Evolutionary conservation across 306 rosid genomes (phyloP).

Genomic region (Inga leiocalycina): DNA sequence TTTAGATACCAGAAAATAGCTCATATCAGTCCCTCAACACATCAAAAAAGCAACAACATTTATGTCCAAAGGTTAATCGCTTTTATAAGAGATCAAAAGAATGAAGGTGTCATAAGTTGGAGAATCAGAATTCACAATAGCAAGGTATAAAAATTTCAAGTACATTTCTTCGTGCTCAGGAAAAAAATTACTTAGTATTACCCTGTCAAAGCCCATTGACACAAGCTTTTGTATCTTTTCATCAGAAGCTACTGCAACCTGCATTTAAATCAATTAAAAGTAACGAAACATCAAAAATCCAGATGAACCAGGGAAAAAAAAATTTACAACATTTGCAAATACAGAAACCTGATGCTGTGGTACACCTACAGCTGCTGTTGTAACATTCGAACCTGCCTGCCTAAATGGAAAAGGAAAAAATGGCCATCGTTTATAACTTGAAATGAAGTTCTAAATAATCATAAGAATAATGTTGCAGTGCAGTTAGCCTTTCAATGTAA

Average conservation of each 20-base stretch:
- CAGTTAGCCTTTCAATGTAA: constrained; percentile 17
- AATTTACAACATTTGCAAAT: constrained; percentile 11
- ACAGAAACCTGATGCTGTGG: constrained; percentile 66
- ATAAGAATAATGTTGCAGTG: neutral
- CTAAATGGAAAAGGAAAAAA: constrained; percentile 50
- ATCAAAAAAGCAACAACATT: no score
- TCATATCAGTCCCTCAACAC: no score
- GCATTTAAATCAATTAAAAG: constrained; percentile 37
- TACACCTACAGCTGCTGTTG: constrained; percentile 50
- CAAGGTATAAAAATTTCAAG: constrained; percentile 14
- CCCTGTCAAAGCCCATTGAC: constrained; percentile 98
- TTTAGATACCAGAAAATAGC: no score
- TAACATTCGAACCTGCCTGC: constrained; percentile 44
- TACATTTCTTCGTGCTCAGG: constrained; percentile 27
- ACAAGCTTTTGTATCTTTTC: constrained; percentile 79
- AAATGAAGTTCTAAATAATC: constrained; percentile 23
- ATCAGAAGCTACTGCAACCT: constrained; percentile 71
- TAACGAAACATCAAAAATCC: constrained; percentile 30
- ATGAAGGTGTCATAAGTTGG: constrained; percentile 10
- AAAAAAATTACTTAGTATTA: constrained; percentile 31
- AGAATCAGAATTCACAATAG: neutral
- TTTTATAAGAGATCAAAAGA: neutral
- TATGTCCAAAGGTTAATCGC: no score
- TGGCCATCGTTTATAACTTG: constrained; percentile 19
- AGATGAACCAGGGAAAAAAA: constrained; percentile 32